Conservation (phyloP, 768 basidiomycete species). For the Panaeolus papilionaceus region DNA sequence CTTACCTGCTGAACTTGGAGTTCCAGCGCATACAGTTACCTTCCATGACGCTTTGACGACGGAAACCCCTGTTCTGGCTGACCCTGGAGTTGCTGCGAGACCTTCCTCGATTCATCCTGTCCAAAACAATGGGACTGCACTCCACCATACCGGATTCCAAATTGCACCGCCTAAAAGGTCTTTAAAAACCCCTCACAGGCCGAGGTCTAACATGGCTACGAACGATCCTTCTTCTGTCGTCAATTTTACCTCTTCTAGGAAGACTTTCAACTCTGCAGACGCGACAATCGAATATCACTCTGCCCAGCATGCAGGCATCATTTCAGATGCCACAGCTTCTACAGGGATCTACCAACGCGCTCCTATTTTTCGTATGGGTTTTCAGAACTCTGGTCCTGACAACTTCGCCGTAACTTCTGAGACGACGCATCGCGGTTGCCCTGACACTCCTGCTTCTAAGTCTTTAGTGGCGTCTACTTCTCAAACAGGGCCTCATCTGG, state of each 20-base stretch:
- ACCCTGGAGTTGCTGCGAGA: background rate
- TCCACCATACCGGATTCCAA: conserved; percentile 16
- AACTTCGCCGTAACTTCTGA: conserved; percentile 9
- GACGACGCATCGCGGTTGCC: background rate
- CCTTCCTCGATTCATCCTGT: background rate
- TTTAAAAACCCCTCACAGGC: conserved; percentile 16
- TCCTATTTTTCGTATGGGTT: conserved; percentile 23
- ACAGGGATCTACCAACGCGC: conserved; percentile 20
- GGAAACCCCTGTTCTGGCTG: background rate
- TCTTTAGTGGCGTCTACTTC: background rate
- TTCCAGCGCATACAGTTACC: background rate
- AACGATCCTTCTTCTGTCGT: background rate
- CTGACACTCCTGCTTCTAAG: background rate
- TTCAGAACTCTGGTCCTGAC: conserved; percentile 26
- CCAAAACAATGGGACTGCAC: background rate
- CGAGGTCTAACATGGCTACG: background rate
- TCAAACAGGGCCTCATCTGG: background rate
- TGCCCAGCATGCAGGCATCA: background rate
- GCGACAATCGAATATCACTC: background rate
- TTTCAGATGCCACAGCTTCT: background rate
- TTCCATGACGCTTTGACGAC: background rate
- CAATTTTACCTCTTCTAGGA: background rate
- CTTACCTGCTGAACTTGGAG: background rate
- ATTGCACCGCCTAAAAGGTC: conserved; percentile 25
- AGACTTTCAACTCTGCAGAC: background rate